Conservation (phyloP, 139 green algal species). For the Bryopsis sp. region DNA sequence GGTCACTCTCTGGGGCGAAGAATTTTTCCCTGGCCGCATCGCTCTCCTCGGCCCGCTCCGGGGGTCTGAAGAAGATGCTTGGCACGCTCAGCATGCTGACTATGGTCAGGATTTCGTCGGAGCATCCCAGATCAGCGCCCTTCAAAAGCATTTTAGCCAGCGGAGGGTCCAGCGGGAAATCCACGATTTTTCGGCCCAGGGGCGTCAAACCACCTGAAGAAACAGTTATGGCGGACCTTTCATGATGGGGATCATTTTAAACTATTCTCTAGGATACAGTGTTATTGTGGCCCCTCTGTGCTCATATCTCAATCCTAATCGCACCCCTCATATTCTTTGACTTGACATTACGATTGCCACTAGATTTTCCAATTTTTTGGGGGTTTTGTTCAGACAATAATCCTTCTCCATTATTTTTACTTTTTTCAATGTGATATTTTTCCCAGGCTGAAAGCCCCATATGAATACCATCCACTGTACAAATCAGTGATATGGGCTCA, state of each 20-base stretch:
- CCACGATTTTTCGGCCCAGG: constrained; percentile 79
- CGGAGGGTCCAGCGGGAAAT: constrained; percentile 95
- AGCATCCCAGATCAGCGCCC: constrained; percentile 60
- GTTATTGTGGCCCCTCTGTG: no score
- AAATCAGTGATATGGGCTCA: no score
- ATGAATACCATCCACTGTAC: no score
- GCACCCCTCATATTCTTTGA: no score
- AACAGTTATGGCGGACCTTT: constrained; percentile 32
- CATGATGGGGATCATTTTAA: background rate
- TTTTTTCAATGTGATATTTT: no score
- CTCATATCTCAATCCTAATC: no score
- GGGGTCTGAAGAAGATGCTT: constrained; percentile 82
- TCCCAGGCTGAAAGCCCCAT: no score
- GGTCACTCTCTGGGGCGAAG: constrained; percentile 95
- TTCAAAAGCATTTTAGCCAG: constrained; percentile 90
- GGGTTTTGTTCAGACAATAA: no score
- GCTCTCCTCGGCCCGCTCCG: constrained; percentile 78
- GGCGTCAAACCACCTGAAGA: constrained; percentile 38
- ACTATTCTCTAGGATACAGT: no score
- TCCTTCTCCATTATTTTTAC: no score
- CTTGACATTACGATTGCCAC: no score
- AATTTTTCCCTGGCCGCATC: constrained; percentile 98
- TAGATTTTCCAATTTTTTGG: no score
- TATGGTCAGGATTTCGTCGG: constrained; percentile 43
- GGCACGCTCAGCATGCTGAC: constrained; percentile 66